Evolutionary conservation across 306 rosid genomes (phyloP).

Genomic region (Dalbergia cultrata): DNA sequence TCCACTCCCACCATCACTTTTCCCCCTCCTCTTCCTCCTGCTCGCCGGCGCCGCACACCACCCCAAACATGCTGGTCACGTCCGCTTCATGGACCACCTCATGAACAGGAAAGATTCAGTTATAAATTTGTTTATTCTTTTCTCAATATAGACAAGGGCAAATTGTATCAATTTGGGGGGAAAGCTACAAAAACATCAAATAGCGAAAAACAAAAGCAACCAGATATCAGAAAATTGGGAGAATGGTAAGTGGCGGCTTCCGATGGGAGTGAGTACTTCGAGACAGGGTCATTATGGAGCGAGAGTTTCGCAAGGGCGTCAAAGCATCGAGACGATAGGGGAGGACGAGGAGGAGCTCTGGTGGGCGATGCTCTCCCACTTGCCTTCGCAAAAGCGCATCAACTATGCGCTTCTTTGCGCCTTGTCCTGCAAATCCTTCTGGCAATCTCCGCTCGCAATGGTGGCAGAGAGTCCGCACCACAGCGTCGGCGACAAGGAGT

Average conservation of each 20-base stretch:
- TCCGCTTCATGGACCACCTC: too few species aligned
- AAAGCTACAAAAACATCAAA: too few species aligned
- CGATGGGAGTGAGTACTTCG: slow-evolving; percentile 83
- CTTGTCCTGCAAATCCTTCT: slow-evolving; percentile 5
- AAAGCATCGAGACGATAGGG: slow-evolving; percentile 68
- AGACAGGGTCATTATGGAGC: slow-evolving; percentile 25
- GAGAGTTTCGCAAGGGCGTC: slow-evolving; percentile 68
- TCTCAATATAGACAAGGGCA: too few species aligned
- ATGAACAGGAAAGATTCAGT: too few species aligned
- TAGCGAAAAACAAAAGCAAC: too few species aligned
- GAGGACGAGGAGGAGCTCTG: slow-evolving; percentile 74
- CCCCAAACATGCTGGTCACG: too few species aligned
- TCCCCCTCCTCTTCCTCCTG: too few species aligned
- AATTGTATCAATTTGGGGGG: too few species aligned
- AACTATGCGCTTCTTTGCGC: slow-evolving; percentile 65
- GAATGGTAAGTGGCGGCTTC: slow-evolving; percentile 70
- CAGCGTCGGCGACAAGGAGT: slow-evolving; percentile 25
- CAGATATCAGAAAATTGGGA: too few species aligned
- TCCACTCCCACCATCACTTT: too few species aligned
- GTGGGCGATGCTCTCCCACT: slow-evolving; percentile 72
- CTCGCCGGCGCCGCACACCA: too few species aligned
- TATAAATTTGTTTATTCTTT: too few species aligned
- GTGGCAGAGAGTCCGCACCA: neutral
- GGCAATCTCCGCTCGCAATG: neutral
- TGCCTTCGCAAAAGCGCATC: slow-evolving; percentile 68